Base-by-base conservation (phyloP, 2,329 filamentous ascomycete species). In the Thermomyces lanuginosus region DNA sequence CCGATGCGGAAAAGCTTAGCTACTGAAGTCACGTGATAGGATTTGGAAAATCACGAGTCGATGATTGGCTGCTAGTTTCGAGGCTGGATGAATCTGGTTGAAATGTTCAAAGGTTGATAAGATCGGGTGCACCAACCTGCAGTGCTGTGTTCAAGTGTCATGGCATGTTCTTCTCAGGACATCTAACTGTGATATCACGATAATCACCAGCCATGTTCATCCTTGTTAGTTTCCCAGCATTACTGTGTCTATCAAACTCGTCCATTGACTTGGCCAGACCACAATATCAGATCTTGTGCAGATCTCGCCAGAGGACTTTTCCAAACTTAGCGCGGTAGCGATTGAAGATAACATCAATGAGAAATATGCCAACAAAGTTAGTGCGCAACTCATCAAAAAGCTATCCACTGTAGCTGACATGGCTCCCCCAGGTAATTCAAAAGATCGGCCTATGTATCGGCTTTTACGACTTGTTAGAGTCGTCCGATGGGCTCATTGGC, bases 321-420 rank as follows among this genome's bases (percentile, higher is more conserved):
- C 73, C 34, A 89, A 89, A 53, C 54, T 56, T 37, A 91, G 80
- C 45, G 68, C 72, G 16, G 69, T 83, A 36, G 82, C 83, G 1
- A 81, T 98, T 36, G 83, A 93, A 55, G 84, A 98, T 58, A 89
- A 89, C 44, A 89, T 98, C 58, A 95, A 98, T 51, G 67, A 74
- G 36, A 98, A 98, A 57, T 98, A 93, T 54, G 74, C 86, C 33
- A 93, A 98, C 58, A 89, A 86, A 56, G 76, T 81, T 27, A 16
- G 28, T 21, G 13, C 17, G 16, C 8, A 9, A 21, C 16, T 14
- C n/a, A 13, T 27, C n/a, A 20, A 13, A 22, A 14, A 20, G 9
- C 20, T 20, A 10, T 6, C 14, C 17, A 25, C n/a, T 25, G 15
- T 23, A 23, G 26, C 18, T 30, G 18, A 30, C 22, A 8, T 5